Evolutionary conservation across 306 rosid species (phyloP).

Genomic region (Cicer yamashitae): DNA sequence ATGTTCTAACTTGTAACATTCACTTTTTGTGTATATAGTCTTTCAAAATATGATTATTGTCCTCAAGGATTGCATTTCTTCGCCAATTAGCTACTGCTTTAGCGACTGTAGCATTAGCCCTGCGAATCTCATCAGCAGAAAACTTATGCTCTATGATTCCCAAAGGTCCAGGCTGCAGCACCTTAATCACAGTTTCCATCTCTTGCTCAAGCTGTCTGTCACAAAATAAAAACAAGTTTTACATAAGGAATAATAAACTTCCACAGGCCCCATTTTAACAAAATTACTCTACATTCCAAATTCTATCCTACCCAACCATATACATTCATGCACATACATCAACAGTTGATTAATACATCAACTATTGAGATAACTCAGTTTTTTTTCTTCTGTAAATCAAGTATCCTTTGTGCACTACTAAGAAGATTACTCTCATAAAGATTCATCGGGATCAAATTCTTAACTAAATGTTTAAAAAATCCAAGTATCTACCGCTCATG

Average conservation of each 20-base stretch:
- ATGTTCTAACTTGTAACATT: conserved; percentile 9
- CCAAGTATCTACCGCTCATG: background rate
- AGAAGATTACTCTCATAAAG: too few species aligned
- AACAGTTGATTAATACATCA: background rate
- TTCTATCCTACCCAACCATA: background rate
- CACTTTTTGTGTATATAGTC: conserved; percentile 59
- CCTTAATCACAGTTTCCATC: conserved; percentile 83
- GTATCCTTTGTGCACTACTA: too few species aligned
- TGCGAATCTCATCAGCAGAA: conserved; percentile 70
- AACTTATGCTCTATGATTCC: conserved; percentile 88
- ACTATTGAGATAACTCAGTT: background rate
- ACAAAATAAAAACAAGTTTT: conserved; percentile 23
- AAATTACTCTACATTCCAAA: conserved; percentile 1
- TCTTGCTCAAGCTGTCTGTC: conserved; percentile 82
- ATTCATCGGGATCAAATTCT: background rate
- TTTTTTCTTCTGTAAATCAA: too few species aligned
- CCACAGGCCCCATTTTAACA: background rate
- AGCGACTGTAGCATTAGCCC: conserved; percentile 65
- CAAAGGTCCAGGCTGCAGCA: conserved; percentile 92
- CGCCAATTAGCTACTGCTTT: conserved; percentile 80
- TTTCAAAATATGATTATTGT: conserved; percentile 52
- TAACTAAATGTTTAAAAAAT: background rate
- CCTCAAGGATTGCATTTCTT: conserved; percentile 57
- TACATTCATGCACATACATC: background rate
- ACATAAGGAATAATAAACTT: conserved; percentile 15